A percentile compares a stretch with the other conserved stretches of the same genome.
These are phyloP conservation scores for Xylaria venustula DNA, from an alignment of 495 filamentous ascomycete genomes.

Conservation along the genomic window DNA sequence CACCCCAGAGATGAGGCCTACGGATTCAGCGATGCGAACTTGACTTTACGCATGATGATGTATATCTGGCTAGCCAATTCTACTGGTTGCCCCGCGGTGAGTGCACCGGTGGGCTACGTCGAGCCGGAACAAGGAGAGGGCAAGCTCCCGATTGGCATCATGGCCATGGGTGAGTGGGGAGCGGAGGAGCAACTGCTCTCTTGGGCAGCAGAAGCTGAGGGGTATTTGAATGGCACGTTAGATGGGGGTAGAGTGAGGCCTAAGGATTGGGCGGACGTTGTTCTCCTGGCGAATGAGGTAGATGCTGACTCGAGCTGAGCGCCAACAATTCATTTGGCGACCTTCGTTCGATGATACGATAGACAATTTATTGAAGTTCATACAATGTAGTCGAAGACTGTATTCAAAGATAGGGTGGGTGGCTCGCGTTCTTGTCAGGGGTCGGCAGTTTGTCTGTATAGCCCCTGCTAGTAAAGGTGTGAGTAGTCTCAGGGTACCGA, in stretches of 20 bases:
- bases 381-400: no score
- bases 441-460: neutral
- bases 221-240: slow-evolving; percentile 36
- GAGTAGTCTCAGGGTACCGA: neutral
- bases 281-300: slow-evolving; percentile 27
- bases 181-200: slow-evolving; percentile 73
- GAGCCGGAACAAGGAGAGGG: slow-evolving; percentile 47
- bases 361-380: neutral
- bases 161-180: slow-evolving; percentile 91
- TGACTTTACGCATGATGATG: slow-evolving; percentile 74
- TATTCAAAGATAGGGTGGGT: neutral
- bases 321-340: neutral
- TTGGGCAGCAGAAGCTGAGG: slow-evolving; percentile 71
- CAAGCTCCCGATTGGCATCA: slow-evolving; percentile 70
- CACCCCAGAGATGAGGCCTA: slow-evolving; percentile 49
- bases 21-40: slow-evolving; percentile 73
- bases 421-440: neutral
- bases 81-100: slow-evolving; percentile 76
- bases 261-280: slow-evolving; percentile 43
- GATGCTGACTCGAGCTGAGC: slow-evolving; percentile 2
- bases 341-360: neutral
- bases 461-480: neutral
- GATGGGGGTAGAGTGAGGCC: slow-evolving; percentile 39
- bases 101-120: slow-evolving; percentile 71
- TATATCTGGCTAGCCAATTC: slow-evolving; percentile 89